Evolutionary conservation across 2,329 filamentous ascomycete genomes (phyloP).

Genomic region (Colletotrichum eleusines): DNA sequence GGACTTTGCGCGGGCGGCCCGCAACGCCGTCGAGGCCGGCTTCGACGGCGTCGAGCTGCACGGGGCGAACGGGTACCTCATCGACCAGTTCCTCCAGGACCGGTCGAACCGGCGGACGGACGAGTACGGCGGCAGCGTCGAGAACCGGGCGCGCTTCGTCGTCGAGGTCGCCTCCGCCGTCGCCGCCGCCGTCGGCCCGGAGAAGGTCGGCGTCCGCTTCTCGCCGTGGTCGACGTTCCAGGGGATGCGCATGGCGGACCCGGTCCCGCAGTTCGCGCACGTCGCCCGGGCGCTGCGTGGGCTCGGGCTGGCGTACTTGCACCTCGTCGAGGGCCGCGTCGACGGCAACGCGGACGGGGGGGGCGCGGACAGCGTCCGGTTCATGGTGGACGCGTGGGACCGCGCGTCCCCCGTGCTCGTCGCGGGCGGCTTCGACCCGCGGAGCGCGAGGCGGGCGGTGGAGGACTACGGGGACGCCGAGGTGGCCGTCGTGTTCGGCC

Average conservation of each 20-base stretch:
- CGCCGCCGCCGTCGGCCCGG: constrained; percentile 57
- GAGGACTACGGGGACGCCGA: not conserved
- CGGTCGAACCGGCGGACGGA: constrained; percentile 63
- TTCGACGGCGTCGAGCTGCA: constrained; percentile 59
- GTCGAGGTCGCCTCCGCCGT: constrained; percentile 53
- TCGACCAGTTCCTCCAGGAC: constrained; percentile 70
- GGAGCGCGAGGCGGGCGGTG: not conserved
- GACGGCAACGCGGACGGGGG: not conserved
- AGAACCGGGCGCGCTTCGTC: constrained; percentile 65
- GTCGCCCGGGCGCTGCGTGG: constrained; percentile 52
- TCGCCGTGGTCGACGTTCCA: constrained; percentile 72
- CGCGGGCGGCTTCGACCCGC: not conserved
- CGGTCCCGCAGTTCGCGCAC: constrained; percentile 72
- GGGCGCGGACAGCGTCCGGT: not conserved
- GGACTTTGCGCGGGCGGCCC: not conserved
- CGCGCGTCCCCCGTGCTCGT: not conserved
- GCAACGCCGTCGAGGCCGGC: not conserved
- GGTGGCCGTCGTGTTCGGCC: not conserved
- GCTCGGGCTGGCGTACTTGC: not conserved
- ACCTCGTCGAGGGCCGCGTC: not conserved
- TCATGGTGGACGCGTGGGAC: not conserved
- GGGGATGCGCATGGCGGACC: constrained; percentile 72
- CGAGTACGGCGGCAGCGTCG: constrained; percentile 64
- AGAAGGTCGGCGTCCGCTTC: constrained; percentile 67
- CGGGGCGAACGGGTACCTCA: constrained; percentile 69